These are phyloP conservation scores for Boeremia exigua DNA, from an alignment of 2,329 filamentous ascomycete species.

Conservation along the genomic window DNA sequence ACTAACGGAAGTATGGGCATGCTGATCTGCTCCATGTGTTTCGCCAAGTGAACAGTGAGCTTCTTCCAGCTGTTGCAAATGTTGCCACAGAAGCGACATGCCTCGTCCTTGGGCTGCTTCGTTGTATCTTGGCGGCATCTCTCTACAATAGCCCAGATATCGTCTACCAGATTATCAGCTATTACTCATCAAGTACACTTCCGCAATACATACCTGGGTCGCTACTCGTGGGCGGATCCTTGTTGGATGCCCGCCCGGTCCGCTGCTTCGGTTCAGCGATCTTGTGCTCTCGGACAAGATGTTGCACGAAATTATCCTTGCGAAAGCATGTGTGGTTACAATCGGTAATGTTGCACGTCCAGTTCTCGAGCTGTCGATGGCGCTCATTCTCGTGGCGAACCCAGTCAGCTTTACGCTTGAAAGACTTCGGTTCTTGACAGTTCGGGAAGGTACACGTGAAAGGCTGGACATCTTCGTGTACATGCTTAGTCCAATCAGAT, in stretches of 20 bases:
- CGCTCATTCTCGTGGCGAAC: conserved; percentile 92
- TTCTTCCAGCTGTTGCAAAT: conserved; percentile 88
- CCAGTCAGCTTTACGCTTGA: conserved; percentile 96
- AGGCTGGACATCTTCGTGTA: conserved; percentile 90
- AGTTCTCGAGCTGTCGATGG: conserved; percentile 89
- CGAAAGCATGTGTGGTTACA: conserved; percentile 84
- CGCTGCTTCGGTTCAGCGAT: conserved; percentile 81
- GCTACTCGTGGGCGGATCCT: conserved; percentile 31
- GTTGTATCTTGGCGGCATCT: conserved; percentile 74
- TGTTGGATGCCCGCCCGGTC: conserved; percentile 57
- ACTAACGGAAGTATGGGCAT: conserved; percentile 71
- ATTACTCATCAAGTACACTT: background rate
- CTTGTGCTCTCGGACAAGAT: conserved; percentile 90
- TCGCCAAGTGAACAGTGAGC: conserved; percentile 88
- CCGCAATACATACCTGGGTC: conserved; percentile 34
- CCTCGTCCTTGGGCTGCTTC: conserved; percentile 72
- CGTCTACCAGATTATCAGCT: conserved; percentile 53
- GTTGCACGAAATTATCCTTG: conserved; percentile 91
- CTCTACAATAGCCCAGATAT: conserved; percentile 79
- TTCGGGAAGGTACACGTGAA: conserved; percentile 90
- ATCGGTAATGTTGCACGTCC: conserved; percentile 81
- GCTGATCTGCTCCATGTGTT: conserved; percentile 92
- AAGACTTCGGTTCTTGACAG: conserved; percentile 85
- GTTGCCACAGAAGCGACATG: conserved; percentile 86
- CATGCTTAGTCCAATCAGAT: conserved; percentile 96